Evolutionary conservation across 805 yeast genomes (phyloP), one percentile per base, ranked within the genome.

Genomic region (Novakomyces olei): DNA sequence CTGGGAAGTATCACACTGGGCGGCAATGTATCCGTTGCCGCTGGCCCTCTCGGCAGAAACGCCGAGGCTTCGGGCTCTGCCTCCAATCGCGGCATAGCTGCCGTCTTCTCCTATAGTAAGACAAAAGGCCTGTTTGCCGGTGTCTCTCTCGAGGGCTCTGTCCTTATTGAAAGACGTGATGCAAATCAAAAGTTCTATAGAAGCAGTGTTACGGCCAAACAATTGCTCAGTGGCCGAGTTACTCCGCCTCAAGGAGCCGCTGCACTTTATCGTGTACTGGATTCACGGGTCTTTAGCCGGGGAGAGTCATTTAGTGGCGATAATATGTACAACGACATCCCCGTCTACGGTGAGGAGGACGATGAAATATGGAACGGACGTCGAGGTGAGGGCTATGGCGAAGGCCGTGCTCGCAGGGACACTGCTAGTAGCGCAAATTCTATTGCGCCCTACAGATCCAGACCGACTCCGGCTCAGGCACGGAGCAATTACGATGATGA

Each of bases 51-150:
- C 41, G 98, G 98, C 35, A 70, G 98, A 55, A 81, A 78, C 44
- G 98, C 95, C 3, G 98, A 85, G 55, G 95, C 92, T 31, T 92
- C 91, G 12, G 96, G 93, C 15, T 67, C 91, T 18, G 96, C 95
- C 1, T 79, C 94, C 3, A 54, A 80, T 36, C 74, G 73, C 44
- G 63, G 74, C 34, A 88, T 81, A 4, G 78, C 95, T 4, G 92
- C 96, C 5, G 73, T 85, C 12, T 85, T 85, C 50, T 60, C 95
- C 1, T 85, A 88, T 55, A 79, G 95, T 8, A 85, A 88, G 54
- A 81, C 94, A 3, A 85, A 88, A 53, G 98, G 98, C 40, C 63
- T 88, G 32, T 85, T 79, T 56, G 98, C 98, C 0, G 98, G 98
- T 48, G 91, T 85, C 14, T 85, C 96, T 1, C 65, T 85, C 33